These are phyloP conservation scores for Neonectria neomacrospora DNA, from an alignment of 2,329 filamentous ascomycete species.

Conservation along the genomic window DNA sequence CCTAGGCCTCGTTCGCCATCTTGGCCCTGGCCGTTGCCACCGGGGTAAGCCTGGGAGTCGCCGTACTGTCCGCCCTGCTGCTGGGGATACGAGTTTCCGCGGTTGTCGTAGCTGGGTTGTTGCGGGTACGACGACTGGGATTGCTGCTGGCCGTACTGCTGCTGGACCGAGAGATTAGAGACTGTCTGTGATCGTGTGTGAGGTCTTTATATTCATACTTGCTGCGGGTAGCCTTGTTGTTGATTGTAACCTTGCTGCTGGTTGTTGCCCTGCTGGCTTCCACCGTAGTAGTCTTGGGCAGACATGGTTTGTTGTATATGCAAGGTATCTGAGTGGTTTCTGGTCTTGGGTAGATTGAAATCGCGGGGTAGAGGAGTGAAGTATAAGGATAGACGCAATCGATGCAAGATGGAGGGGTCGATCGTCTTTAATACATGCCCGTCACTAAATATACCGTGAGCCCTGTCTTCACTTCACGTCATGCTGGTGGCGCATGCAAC, in stretches of 20 bases:
- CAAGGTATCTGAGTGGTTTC: neutral
- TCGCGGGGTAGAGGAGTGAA: neutral
- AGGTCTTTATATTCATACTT: conserved; percentile 9
- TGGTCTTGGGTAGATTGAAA: neutral
- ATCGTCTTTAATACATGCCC: conserved; percentile 15
- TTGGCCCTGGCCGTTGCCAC: conserved; percentile 23
- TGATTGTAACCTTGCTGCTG: conserved; percentile 37
- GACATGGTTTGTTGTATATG: conserved; percentile 29
- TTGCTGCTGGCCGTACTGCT: conserved; percentile 14
- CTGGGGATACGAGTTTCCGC: conserved; percentile 19
- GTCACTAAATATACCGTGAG: neutral
- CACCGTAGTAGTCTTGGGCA: conserved; percentile 40
- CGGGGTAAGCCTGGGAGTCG: conserved; percentile 27
- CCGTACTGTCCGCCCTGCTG: conserved; percentile 35
- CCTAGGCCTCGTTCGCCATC: conserved; percentile 62
- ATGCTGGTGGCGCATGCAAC: conserved; percentile 15
- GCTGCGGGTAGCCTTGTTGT: conserved; percentile 21
- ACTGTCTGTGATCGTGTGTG: neutral
- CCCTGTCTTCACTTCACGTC: conserved; percentile 5
- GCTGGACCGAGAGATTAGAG: neutral
- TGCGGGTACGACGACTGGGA: conserved; percentile 37
- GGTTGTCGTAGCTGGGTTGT: conserved; percentile 34
- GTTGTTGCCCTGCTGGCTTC: conserved; percentile 28
- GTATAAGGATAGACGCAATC: neutral
- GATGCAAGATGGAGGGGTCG: neutral